Conservation (phyloP, 805 yeast genomes). For the Kuraishia piskuri region DNA sequence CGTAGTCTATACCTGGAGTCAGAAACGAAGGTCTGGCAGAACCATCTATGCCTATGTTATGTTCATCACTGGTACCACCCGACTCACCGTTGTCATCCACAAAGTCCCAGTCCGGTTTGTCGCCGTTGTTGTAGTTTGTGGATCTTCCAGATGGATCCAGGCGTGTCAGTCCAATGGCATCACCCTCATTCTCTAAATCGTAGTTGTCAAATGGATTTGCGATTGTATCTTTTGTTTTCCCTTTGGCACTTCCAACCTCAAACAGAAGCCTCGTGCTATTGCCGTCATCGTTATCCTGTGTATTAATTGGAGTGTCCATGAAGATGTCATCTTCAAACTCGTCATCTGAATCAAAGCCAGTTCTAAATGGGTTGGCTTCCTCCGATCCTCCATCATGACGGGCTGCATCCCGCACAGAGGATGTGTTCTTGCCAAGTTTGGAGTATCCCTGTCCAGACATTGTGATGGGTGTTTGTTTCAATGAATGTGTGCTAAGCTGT, state of each 20-base stretch:
- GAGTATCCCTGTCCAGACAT: background rate
- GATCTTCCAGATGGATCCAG: background rate
- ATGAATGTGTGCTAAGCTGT: no score
- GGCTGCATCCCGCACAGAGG: background rate
- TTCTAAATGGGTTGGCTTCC: conserved; percentile 1
- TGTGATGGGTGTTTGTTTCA: no score
- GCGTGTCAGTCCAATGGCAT: background rate
- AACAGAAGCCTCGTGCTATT: background rate
- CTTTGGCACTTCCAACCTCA: background rate
- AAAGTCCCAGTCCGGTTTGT: background rate
- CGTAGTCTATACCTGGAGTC: conserved; percentile 12
- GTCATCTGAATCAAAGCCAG: conserved; percentile 2
- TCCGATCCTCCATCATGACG: background rate
- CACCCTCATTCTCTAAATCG: background rate
- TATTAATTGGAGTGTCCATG: background rate
- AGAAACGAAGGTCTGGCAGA: background rate
- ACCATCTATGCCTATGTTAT: background rate
- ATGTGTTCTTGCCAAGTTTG: background rate
- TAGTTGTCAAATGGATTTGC: background rate
- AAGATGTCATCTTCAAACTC: background rate
- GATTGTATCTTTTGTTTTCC: background rate
- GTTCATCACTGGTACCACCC: background rate
- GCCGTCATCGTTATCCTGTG: background rate
- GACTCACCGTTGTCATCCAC: background rate
- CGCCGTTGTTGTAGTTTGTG: background rate